phyloP scores from a whole-genome alignment of 352 stramenopile genomes.

The Hyaloperonospora brassicae region DNA sequence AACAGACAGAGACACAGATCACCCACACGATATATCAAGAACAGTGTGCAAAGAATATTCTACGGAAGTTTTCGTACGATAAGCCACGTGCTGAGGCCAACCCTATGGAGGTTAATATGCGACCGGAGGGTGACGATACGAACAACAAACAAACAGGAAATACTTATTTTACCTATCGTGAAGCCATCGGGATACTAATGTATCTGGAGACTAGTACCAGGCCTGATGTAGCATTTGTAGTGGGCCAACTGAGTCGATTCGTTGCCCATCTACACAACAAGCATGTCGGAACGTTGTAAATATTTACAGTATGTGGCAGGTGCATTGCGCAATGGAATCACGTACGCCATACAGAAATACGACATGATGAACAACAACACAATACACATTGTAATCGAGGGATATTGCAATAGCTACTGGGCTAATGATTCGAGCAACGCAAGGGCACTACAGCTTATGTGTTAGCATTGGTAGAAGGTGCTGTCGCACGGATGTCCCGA shows the following conservation, averaged over 20 bases:
- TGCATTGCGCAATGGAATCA: neutral
- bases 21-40: neutral
- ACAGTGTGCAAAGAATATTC: neutral
- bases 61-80: neutral
- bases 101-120: conserved; percentile 12
- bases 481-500: neutral
- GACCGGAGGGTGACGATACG: neutral
- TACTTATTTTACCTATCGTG: conserved; percentile 12
- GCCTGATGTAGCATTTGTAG: conserved; percentile 17
- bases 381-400: neutral
- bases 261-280: no score
- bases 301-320: conserved; percentile 2
- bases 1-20: neutral
- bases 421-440: neutral
- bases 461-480: neutral
- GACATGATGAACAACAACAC: no score
- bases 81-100: conserved; percentile 2
- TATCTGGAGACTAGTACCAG: conserved; percentile 23
- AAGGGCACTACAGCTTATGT: neutral
- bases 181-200: conserved; percentile 18
- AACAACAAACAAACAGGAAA: no score
- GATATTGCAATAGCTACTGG: neutral
- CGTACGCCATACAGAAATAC: conserved; percentile 2
- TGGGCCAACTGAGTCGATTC: conserved; percentile 21
- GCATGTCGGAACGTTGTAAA: conserved; percentile 4